phyloP scores from a whole-genome alignment of 495 filamentous ascomycete genomes.

The Trichoderma erinaceum region DNA sequence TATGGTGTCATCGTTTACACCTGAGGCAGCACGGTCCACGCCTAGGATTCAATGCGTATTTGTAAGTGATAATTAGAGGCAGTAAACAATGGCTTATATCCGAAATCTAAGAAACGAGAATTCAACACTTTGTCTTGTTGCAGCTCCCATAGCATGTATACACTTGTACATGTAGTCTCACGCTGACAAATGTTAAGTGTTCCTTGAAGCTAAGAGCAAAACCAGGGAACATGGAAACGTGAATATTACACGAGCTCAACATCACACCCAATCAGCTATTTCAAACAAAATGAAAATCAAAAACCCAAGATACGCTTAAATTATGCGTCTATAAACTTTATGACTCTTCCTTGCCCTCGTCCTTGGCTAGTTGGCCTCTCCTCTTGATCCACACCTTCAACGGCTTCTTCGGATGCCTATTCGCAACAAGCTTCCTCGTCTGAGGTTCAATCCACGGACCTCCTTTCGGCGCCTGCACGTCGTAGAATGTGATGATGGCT shows the following conservation, averaged over 20 bases:
- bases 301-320: background rate
- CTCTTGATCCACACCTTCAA: constrained; percentile 11
- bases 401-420: constrained; percentile 7
- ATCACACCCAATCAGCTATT: background rate
- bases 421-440: constrained; percentile 7
- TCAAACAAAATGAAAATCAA: background rate
- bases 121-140: no score
- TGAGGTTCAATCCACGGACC: background rate
- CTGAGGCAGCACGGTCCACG: constrained; percentile 3
- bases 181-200: no score
- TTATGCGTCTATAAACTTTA: background rate
- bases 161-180: no score
- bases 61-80: background rate
- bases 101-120: no score
- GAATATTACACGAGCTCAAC: background rate
- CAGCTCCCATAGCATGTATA: no score
- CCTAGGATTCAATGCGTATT: background rate
- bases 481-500: constrained; percentile 14
- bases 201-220: no score
- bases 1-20: constrained; percentile 13
- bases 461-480: constrained; percentile 11
- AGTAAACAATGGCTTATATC: background rate
- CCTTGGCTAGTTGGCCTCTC: background rate
- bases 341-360: background rate
- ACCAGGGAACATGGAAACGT: no score